Evolutionary conservation across 257 asterid species (phyloP).

Genomic region (Haberlea rhodopensis): DNA sequence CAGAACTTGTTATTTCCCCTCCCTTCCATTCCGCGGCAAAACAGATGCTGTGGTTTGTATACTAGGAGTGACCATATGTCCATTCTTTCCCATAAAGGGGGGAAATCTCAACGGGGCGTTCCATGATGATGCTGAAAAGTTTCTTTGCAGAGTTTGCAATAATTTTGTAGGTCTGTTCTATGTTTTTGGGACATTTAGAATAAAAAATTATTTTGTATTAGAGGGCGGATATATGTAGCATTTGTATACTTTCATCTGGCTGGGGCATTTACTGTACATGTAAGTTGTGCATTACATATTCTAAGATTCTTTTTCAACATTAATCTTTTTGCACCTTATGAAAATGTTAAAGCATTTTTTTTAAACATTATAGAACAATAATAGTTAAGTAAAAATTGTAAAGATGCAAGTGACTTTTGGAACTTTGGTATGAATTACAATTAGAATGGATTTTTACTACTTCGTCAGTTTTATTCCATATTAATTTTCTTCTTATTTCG

Average conservation of each 20-base stretch:
- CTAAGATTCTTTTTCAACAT: background rate
- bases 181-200: conserved; percentile 13
- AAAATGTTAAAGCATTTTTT: too few relatives aligned
- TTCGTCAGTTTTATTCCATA: background rate
- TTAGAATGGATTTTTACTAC: background rate
- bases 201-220: conserved; percentile 12
- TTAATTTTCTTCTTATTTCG: background rate
- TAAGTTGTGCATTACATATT: too few relatives aligned
- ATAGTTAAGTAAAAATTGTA: background rate
- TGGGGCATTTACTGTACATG: background rate
- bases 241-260: background rate
- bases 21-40: conserved; percentile 38
- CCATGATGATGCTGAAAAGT: conserved; percentile 13
- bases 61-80: conserved; percentile 39
- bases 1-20: conserved; percentile 33
- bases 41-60: conserved; percentile 46
- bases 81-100: conserved; percentile 38
- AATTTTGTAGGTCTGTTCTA: background rate
- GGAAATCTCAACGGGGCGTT: conserved; percentile 15
- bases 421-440: background rate
- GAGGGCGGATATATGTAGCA: conserved; percentile 5
- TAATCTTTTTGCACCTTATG: background rate
- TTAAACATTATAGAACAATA: background rate
- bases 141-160: conserved; percentile 26
- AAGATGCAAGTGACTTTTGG: background rate